These are phyloP conservation scores for Annulohypoxylon truncatum DNA, from an alignment of 2,329 filamentous ascomycete species.

Conservation along the genomic window DNA sequence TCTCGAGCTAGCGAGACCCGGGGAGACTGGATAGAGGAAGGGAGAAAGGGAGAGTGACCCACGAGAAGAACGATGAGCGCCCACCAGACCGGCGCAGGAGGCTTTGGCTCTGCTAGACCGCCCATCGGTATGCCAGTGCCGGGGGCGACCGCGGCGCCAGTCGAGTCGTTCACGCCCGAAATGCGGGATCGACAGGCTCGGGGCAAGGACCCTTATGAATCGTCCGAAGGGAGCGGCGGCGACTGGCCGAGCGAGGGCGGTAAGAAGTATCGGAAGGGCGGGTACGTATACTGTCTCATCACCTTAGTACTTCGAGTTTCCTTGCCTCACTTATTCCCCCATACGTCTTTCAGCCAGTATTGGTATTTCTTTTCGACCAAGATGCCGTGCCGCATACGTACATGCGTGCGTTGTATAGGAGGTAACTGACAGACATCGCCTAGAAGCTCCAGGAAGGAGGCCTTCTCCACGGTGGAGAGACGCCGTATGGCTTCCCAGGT, in stretches of 20 bases:
- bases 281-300: conserved; percentile 19
- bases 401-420: background rate
- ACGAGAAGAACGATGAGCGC: conserved; percentile 13
- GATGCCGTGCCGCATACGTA: background rate
- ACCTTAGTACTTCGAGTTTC: too few relatives aligned
- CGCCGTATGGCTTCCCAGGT: conserved; percentile 64
- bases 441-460: conserved; percentile 49
- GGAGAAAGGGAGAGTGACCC: background rate
- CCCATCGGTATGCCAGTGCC: background rate
- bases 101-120: conserved; percentile 6
- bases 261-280: conserved; percentile 31
- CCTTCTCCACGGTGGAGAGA: conserved; percentile 57
- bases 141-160: background rate
- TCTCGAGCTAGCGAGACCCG: background rate
- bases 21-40: conserved; percentile 1
- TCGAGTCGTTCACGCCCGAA: conserved; percentile 56
- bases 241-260: conserved; percentile 31
- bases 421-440: background rate
- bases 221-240: conserved; percentile 43
- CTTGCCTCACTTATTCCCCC: background rate
- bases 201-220: conserved; percentile 65
- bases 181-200: conserved; percentile 70
- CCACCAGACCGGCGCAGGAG: conserved; percentile 7
- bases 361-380: background rate
- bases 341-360: background rate